Evolutionary conservation across 495 filamentous ascomycete species (phyloP).

Genomic region (Xylona heveae): DNA sequence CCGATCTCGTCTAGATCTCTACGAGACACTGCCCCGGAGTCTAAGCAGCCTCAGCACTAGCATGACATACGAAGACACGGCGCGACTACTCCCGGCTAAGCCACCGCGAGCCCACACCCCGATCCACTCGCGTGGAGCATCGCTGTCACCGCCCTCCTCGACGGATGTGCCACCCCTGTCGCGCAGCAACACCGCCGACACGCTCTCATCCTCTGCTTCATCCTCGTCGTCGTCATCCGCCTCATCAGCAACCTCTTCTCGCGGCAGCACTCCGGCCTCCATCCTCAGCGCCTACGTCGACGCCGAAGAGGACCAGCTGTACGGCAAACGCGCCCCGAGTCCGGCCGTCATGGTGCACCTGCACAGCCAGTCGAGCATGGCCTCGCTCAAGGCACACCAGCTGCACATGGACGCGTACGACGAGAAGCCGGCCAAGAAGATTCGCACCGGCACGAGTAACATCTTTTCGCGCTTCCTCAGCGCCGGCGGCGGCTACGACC

Average conservation of each 20-base stretch:
- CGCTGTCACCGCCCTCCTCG: constrained; percentile 6
- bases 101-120: neutral
- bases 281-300: constrained; percentile 5
- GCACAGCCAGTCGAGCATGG: neutral
- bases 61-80: no score
- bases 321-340: neutral
- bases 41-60: no score
- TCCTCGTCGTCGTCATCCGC: no score
- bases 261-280: constrained; percentile 3
- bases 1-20: no score
- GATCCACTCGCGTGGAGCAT: neutral
- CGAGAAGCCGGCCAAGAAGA: constrained; percentile 5
- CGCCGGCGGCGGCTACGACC: constrained; percentile 1
- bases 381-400: no score
- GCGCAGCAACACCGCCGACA: constrained; percentile 4
- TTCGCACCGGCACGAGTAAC: constrained; percentile 1
- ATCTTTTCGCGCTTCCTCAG: constrained; percentile 5
- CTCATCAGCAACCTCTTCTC: constrained; percentile 2
- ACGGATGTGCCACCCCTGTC: constrained; percentile 5
- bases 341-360: constrained; percentile 4
- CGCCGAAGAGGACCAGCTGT: constrained; percentile 4
- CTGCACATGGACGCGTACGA: no score
- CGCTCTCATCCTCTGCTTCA: constrained; percentile 3
- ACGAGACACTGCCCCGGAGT: no score
- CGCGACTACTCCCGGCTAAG: no score